Base-by-base conservation (phyloP, 78 protist species). In the Chrysochromulina tobinii region DNA sequence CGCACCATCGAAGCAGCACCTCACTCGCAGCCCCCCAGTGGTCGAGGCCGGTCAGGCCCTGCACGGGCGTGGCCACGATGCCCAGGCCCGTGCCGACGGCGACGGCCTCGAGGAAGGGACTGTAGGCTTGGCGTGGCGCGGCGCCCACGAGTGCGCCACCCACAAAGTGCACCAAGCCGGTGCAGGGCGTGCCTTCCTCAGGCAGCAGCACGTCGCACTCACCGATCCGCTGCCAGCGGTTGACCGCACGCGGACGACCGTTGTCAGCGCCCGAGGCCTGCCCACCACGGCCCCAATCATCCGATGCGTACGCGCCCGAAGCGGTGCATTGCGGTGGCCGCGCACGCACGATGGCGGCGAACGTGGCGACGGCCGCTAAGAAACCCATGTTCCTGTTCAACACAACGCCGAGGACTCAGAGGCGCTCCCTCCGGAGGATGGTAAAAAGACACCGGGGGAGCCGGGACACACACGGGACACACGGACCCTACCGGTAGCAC, bases 61-160 rank as follows among this genome's bases (percentile, higher is more conserved):
- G 9, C 51, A 1, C 48, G 38, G 87, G 87, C 64, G 87, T 79
- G 14, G 64, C 87, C 18, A 79, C 61, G 87, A 79, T 11, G 11
- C 48, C 85, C 17, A 72, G 7, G 38, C 73, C 73, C 18, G 48
- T 7, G 64, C 64, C 64, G 64, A 1, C 87, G 48, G 64, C 25
- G 17, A 79, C 48, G 20, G 50, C 27, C 87, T 79, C 87, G 38
- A 79, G 87, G 48, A 79, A 54, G 7, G 87, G 51, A 0, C 59
- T 15, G 87, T 79, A 79, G 3, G 64, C 27, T 64, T 54, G 64
- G 14, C 11, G 57, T 17, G 87, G 87, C 18, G 61, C 64, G 14
- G 18, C 50, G 48, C 87, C 87, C 3, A 54, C 87, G 50, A 79
- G 27, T 50, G 64, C 87, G 64, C 87, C 87, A 64, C 87, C 87